Percentiles rank a stretch among this genome's conserved stretches.
These are phyloP conservation scores for Hyphopichia wangnamkhiaoensis DNA, from an alignment of 1,139 yeast genomes.

Conservation along the genomic window DNA sequence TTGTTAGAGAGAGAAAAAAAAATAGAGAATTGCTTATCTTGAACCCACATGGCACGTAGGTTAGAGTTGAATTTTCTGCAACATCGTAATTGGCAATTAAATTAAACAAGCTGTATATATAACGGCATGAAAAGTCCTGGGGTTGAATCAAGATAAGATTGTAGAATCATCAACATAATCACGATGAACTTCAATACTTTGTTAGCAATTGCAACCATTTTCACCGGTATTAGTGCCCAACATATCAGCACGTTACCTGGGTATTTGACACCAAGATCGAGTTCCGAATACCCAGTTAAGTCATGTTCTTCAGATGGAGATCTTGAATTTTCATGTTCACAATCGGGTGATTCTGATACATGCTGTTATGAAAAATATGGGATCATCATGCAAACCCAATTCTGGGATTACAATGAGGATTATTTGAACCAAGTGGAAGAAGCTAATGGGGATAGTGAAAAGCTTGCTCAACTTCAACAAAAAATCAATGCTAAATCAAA, in stretches of 20 bases:
- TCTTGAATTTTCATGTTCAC: constrained; percentile 29
- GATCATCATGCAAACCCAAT: constrained; percentile 39
- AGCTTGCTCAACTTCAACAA: constrained; percentile 6
- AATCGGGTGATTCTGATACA: constrained; percentile 23
- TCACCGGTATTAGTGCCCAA: neutral
- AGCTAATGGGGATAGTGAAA: constrained; percentile 1
- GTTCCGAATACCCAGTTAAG: constrained; percentile 3
- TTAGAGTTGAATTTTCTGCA: no score
- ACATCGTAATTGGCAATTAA: no score
- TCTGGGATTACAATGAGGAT: constrained; percentile 39
- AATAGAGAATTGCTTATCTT: no score
- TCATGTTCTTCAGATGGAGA: constrained; percentile 1
- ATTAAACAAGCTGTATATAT: no score
- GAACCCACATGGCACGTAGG: no score
- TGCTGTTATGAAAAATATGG: constrained; percentile 41
- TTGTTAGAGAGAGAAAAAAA: neutral
- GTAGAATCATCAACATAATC: no score
- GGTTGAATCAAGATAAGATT: no score
- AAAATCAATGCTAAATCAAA: constrained; percentile 8
- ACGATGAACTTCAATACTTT: constrained; percentile 1
- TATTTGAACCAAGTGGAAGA: constrained; percentile 17
- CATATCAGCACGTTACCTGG: no score
- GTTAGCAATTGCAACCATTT: neutral
- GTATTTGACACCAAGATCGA: neutral
- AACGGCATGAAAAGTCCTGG: no score